phyloP scores from a whole-genome alignment of 148 eudicot genomes.

The Heliamphora exappendiculata region DNA sequence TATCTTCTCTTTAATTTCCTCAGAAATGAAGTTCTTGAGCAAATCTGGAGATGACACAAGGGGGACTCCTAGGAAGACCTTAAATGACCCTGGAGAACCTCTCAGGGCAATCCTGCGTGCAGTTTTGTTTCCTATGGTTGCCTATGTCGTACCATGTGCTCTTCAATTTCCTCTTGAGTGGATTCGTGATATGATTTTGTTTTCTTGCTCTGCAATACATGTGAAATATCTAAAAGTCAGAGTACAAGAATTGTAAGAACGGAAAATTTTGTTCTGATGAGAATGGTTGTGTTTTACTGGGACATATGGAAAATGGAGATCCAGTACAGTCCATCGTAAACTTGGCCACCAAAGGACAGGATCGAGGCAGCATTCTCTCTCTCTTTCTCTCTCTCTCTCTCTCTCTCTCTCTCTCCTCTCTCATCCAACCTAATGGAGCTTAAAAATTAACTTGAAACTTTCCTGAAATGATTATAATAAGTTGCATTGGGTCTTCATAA shows the following conservation, averaged over 20 bases:
- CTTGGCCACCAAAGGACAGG: constrained; percentile 85
- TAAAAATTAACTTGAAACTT: background rate
- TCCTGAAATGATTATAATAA: background rate
- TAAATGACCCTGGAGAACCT: constrained; percentile 77
- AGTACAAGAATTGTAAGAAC: no score
- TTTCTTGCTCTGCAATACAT: background rate
- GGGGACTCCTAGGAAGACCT: constrained; percentile 65
- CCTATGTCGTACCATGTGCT: constrained; percentile 55
- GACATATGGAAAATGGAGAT: constrained; percentile 58
- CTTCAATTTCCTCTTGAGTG: constrained; percentile 75
- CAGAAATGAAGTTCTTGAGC: no score
- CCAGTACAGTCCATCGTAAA: constrained; percentile 55
- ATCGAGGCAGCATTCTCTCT: constrained; percentile 65
- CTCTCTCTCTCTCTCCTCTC: background rate
- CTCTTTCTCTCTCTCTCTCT: background rate
- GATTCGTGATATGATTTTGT: constrained; percentile 43
- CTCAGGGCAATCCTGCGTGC: constrained; percentile 65
- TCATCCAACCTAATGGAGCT: background rate
- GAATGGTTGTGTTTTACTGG: constrained; percentile 54
- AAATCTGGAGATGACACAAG: constrained; percentile 74
- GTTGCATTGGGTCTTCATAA: background rate
- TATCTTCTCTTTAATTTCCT: no score
- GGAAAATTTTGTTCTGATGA: background rate
- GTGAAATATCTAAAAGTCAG: background rate
- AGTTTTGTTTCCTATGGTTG: constrained; percentile 68